phyloP scores from a whole-genome alignment of 441 rosid species.

The Euphorbia schlechtendalii region DNA sequence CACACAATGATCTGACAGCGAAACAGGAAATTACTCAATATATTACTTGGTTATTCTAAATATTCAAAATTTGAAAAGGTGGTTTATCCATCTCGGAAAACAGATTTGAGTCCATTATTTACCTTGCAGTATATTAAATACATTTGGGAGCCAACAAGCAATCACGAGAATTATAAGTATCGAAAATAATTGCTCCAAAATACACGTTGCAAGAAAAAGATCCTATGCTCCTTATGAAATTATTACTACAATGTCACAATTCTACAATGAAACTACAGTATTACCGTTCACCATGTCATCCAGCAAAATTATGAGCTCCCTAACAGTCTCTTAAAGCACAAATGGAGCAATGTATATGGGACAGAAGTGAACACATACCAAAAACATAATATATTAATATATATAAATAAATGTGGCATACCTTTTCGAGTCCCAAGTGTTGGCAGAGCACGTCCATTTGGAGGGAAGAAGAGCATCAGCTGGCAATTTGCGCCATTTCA shows the following conservation, averaged over 20 bases:
- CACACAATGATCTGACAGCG: conserved; percentile 50
- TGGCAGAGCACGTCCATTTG: conserved; percentile 63
- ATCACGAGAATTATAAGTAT: neutral
- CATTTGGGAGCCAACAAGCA: neutral
- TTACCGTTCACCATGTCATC: no score
- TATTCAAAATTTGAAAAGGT: no score
- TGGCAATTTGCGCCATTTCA: conserved; percentile 74
- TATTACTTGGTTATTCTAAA: no score
- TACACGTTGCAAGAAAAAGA: neutral
- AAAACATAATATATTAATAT: neutral
- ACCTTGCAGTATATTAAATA: neutral
- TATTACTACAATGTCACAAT: no score
- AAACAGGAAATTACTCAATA: neutral
- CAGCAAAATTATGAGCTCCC: no score
- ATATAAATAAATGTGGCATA: conserved; percentile 22
- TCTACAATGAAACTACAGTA: no score
- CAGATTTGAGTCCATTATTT: neutral
- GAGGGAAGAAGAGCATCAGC: conserved; percentile 55
- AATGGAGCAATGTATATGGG: neutral
- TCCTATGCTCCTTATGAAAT: neutral
- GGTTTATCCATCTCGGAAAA: no score
- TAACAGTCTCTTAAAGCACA: neutral
- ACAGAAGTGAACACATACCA: neutral
- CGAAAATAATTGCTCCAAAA: neutral
- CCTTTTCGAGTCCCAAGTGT: conserved; percentile 73